These are phyloP conservation scores for Metschnikowia kofuensis DNA, from an alignment of 805 yeast genomes.

Conservation along the genomic window DNA sequence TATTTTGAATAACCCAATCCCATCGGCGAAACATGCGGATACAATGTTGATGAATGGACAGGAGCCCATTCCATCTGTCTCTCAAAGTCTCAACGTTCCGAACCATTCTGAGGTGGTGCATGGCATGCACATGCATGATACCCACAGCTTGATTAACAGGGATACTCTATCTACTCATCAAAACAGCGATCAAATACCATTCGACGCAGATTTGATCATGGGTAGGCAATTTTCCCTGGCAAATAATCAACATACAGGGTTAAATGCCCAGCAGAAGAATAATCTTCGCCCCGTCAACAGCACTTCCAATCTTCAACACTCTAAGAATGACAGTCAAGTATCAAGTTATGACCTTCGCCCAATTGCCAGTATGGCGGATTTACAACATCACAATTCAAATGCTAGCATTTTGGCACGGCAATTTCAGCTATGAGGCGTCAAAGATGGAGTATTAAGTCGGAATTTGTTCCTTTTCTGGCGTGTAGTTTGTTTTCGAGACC, in stretches of 20 bases:
- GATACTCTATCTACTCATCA: conserved; percentile 10
- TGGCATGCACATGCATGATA: conserved; percentile 1
- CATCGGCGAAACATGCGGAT: background rate
- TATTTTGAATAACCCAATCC: conserved; percentile 22
- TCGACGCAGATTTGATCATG: conserved; percentile 11
- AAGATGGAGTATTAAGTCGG: background rate
- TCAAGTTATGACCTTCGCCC: conserved; percentile 14
- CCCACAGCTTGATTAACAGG: conserved; percentile 5
- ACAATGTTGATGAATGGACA: conserved; percentile 4
- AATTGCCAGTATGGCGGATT: conserved; percentile 19
- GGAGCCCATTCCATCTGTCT: background rate
- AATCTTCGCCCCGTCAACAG: conserved; percentile 29
- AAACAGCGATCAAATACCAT: conserved; percentile 10
- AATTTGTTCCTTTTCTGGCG: background rate
- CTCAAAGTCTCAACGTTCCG: conserved; percentile 2
- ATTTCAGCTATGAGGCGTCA: conserved; percentile 4
- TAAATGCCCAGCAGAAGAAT: conserved; percentile 7
- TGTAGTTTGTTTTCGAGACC: no score
- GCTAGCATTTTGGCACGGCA: conserved; percentile 10
- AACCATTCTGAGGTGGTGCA: background rate
- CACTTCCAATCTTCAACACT: conserved; percentile 30
- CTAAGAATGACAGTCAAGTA: conserved; percentile 6
- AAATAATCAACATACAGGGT: conserved; percentile 1
- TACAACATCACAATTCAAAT: conserved; percentile 11
- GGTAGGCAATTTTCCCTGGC: conserved; percentile 7